These are phyloP conservation scores for Danielozyma ontarioensis DNA, from an alignment of 805 yeast species.

Conservation along the genomic window DNA sequence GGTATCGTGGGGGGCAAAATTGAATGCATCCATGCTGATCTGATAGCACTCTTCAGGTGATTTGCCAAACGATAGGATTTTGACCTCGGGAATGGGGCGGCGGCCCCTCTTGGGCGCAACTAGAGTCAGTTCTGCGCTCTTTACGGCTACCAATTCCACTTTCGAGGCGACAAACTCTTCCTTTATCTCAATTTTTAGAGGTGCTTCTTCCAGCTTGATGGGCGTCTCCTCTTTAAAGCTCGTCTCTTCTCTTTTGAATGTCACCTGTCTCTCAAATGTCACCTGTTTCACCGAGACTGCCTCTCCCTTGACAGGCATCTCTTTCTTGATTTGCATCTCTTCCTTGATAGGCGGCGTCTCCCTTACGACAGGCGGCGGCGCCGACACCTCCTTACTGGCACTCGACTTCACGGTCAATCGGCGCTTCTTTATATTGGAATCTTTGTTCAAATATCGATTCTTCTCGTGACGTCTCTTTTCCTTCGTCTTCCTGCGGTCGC, in stretches of 20 bases:
- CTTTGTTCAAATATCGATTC: not conserved
- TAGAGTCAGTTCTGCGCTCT: no score
- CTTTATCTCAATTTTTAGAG: conserved; percentile 1
- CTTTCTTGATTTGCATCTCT: no score
- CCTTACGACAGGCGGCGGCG: no score
- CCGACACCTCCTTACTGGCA: no score
- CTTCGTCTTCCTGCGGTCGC: conserved; percentile 12
- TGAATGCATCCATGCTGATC: conserved; percentile 64
- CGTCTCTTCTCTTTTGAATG: conserved; percentile 4
- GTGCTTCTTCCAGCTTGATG: conserved; percentile 2
- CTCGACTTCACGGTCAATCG: no score
- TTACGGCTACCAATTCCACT: not conserved
- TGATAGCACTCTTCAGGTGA: conserved; percentile 20
- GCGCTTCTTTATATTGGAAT: not conserved
- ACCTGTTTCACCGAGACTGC: conserved; percentile 7
- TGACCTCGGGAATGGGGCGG: conserved; percentile 49
- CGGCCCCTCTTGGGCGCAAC: conserved; percentile 14
- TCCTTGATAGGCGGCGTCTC: no score
- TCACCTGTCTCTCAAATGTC: conserved; percentile 1
- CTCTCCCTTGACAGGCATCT: no score
- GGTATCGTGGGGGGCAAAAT: conserved; percentile 39
- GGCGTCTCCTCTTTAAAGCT: conserved; percentile 4
- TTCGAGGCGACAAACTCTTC: conserved; percentile 6
- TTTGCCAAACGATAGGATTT: conserved; percentile 41
- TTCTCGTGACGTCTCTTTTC: conserved; percentile 4